Base-by-base conservation (phyloP, 805 yeast genomes). In the Pichia eremophila region DNA sequence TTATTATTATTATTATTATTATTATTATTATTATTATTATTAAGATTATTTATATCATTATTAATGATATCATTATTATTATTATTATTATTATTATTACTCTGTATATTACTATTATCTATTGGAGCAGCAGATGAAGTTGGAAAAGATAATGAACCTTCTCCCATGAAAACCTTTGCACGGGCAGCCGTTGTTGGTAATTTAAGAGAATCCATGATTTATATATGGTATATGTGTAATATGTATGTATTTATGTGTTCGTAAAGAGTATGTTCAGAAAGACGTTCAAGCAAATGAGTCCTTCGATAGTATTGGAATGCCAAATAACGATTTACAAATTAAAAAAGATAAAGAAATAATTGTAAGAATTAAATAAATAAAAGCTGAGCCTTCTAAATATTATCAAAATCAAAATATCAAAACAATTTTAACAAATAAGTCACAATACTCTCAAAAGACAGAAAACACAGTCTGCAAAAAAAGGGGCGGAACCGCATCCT, bases 181-280 rank as follows among this genome's bases (percentile, higher is more conserved):
- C 79, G 78, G 7, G 85, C 85, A 12, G 90, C 87, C 18, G 85
- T 83, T 19, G 84, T 81, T 51, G 91, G 91, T 51, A 82, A 74
- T 53, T 83, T 79, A 51, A 83, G 72, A 42, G 89, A 79, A 60
- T 83, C 88, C 89, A 83, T 83, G 15, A 5, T 41, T 18, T 43
- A 48, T 10, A 9, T 8, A 18, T 29, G 44, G 45, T 46, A 45
- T 12, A 39, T 39, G 14, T 25, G 22, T 10, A 10, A 29, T 29
- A 29, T 34, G 17, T 29, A 12, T 54, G 25, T 45, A n/a, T 40
- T 40, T 45, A 22, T 37, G 29, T 6, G 19, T 32, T 40, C 5
- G 32, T 29, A 29, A 29, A 29, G 14, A 29, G 14, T 29, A 12
- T 15, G 36, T 34, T 10, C 8, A 34, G 36, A 46, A 39, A 46